Evolutionary conservation across 2,329 filamentous ascomycete species (phyloP), one percentile per base, ranked within the genome.

Genomic region (Paecilomyces sp.): DNA sequence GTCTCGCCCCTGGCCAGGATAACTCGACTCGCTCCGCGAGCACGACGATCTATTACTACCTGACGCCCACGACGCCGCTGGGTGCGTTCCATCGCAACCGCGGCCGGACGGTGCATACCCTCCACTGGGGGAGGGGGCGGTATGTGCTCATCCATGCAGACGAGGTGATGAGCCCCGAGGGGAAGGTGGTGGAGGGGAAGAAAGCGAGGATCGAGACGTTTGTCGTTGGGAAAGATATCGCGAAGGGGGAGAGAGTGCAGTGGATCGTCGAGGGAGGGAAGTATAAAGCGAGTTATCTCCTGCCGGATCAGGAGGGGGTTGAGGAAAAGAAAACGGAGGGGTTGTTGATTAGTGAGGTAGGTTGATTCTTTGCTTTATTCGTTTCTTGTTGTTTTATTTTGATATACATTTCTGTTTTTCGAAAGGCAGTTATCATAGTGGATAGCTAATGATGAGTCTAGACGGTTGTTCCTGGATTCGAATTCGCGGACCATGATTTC

Each of bases 241-340:
- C 74, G 3, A 72, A 68, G 0, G 87, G 86, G 0, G 87, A 90
- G 76, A 82, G 70, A 68, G 63, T 87, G 67, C 85, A 88, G 70
- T 90, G 87, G 87, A 77, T 88, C 61, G 86, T 90, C 7, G 85
- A 88, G 57, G 86, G 87, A 0, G 86, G 84, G 3, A 84, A 85
- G 70, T 90, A 82, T 69, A 90, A 89, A 73, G 83, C 82, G 11
- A 86, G 80, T 66, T 88, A 82, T 70, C 67, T 89, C 59, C 70
- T 88, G 33, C 77, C 80, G 1, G 79, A 81, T 57, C 70, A 68
- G 9, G 72, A 73, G 51, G 70, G 67, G 9, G 72, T 72, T 52
- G 71, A 67, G 24, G 66, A 68, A 3, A 67, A 64, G 28, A 74
- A 71, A 41, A 76, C 74, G 41, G 77, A 76, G 18, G 84, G 83